Evolutionary conservation across 2,329 filamentous ascomycete genomes (phyloP).

Genomic region (Fusarium succisae): DNA sequence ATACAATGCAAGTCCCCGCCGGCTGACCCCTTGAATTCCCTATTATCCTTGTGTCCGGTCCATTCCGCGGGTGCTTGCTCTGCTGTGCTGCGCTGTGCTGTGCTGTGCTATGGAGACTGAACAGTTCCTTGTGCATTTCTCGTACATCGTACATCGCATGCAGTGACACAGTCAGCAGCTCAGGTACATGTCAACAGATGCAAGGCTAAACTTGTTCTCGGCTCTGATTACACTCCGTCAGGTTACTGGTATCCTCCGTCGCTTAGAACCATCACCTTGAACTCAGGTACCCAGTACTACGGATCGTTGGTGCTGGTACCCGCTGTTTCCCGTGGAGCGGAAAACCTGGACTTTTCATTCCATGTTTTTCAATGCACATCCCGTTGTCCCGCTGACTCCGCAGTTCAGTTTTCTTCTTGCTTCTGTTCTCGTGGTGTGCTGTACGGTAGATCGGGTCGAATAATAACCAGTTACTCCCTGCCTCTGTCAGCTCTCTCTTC

Average conservation of each 20-base stretch:
- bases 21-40: slow-evolving; percentile 28
- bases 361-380: slow-evolving; percentile 38
- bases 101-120: not conserved
- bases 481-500: slow-evolving; percentile 8
- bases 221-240: slow-evolving; percentile 1
- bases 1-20: slow-evolving; percentile 24
- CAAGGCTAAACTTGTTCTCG: slow-evolving; percentile 7
- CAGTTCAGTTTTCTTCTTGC: not conserved
- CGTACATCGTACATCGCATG: slow-evolving; percentile 32
- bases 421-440: slow-evolving; percentile 15
- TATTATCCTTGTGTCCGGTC: slow-evolving; percentile 19
- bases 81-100: not conserved
- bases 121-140: slow-evolving; percentile 16
- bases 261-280: not conserved
- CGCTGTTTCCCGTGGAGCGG: slow-evolving; percentile 32
- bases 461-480: slow-evolving; percentile 13
- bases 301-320: slow-evolving; percentile 8
- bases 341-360: slow-evolving; percentile 35
- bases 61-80: slow-evolving; percentile 8
- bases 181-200: slow-evolving; percentile 20
- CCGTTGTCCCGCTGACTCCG: slow-evolving; percentile 12
- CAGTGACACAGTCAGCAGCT: slow-evolving; percentile 16
- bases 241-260: slow-evolving; percentile 9
- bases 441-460: not conserved
- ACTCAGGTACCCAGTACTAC: slow-evolving; percentile 9